Evolutionary conservation across 352 stramenopile species (phyloP), one percentile per base, ranked within the genome.

Genomic region (Pythium folliculosum): DNA sequence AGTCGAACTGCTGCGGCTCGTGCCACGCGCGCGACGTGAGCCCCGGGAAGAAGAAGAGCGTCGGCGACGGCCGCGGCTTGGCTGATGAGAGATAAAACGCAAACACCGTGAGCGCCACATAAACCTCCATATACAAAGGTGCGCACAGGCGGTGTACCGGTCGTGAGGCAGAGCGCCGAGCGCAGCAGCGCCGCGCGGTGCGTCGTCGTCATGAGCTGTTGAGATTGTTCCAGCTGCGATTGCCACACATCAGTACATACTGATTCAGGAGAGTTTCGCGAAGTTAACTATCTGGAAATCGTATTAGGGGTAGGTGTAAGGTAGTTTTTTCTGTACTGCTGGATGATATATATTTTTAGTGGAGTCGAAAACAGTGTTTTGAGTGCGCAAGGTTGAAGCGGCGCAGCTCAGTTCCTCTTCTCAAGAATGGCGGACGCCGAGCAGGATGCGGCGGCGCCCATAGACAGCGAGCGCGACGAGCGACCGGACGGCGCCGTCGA

Each of bases 11-110:
- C 44, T 43, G 67, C 0, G 82, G 69, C 49, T 86, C 72, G 54
- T 92, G 83, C 80, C 84, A 94, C 23, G 85, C 73, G 27, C 63
- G 50, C 2, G 85, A 90, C 43, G 79, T 81, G 50, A 94, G 76
- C 0, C 85, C 85, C 1, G 82, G 85, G 69, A 94, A 94, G 71
- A 76, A 89, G 67, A 94, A 94, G 16, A 94, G 77, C 58, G 85
- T 94, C 47, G 85, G 85, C 44, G 81, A 90, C 48, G 85, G 85
- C 8, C 85, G 78, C n/a, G 81, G 70, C 76, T 92, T 94, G 40
- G 83, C 85, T 90, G 53, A 22, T 19, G 13, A 0, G 4, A 8
- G 13, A 49, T n/a, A 48, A 19, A 4, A 47, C 5, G 27, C 27
- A 32, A 32, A 32, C 27, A 5, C 27, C 27, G 27, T 32, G 2